A percentile compares a stretch with the other conserved stretches of the same genome.
phyloP scores from a whole-genome alignment of 371 early-diverging fungal genomes.

The Mucor plumbeus region DNA sequence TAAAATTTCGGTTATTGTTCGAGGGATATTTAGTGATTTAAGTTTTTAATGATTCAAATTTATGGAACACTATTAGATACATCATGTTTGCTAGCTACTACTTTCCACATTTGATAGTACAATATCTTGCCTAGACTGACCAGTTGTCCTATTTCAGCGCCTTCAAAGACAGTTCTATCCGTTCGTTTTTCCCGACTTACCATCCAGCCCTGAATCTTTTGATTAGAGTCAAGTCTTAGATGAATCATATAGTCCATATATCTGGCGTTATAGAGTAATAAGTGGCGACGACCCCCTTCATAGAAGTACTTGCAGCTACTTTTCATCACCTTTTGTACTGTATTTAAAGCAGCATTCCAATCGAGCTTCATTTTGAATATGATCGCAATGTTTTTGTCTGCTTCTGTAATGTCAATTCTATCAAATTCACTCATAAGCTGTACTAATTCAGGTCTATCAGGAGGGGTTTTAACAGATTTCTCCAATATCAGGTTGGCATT shows the following conservation, averaged over 20 bases:
- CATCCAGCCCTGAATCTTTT: conserved; percentile 39
- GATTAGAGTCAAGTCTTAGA: conserved; percentile 22
- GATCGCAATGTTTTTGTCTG: conserved; percentile 34
- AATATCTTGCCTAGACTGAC: conserved; percentile 34
- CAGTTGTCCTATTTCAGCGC: conserved; percentile 44
- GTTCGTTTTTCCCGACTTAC: conserved; percentile 41
- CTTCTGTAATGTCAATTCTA: conserved; percentile 31
- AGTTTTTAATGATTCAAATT: too few relatives aligned
- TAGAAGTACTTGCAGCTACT: conserved; percentile 35
- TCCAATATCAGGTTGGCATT: conserved; percentile 19
- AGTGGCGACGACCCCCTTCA: conserved; percentile 34
- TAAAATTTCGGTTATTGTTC: too few relatives aligned
- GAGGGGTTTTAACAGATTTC: neutral
- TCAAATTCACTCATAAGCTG: conserved; percentile 41
- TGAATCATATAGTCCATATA: conserved; percentile 54
- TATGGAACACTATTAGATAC: neutral
- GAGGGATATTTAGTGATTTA: too few relatives aligned
- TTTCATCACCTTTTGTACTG: conserved; percentile 24
- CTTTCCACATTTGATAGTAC: conserved; percentile 42
- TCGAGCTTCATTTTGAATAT: conserved; percentile 31
- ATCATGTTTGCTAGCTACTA: conserved; percentile 17
- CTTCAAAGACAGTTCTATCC: conserved; percentile 17
- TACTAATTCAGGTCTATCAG: conserved; percentile 25
- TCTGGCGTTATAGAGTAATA: conserved; percentile 42
- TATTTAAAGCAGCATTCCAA: conserved; percentile 41